Base-by-base conservation (phyloP, 805 yeast species). In the Candida boleticola region DNA sequence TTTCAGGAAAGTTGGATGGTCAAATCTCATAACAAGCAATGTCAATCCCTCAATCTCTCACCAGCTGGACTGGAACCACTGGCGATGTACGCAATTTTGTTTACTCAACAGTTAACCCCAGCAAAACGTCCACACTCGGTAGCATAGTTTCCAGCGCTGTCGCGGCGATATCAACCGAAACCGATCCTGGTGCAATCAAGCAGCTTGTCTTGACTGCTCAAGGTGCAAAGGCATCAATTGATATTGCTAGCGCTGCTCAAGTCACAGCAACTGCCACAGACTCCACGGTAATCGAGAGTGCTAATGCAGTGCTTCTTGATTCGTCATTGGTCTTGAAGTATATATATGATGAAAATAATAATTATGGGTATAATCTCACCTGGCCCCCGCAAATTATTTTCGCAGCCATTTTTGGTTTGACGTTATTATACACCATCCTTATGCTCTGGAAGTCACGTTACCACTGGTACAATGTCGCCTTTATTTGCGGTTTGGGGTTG, bases 231-330 rank as follows among this genome's bases (percentile, higher is more conserved):
- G 73, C 71, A 1, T 66, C 73, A 3, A 48, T 63, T 38, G 56
- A 63, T 10, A 54, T 66, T 14, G 50, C 66, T 26, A 48, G 57
- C 1, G 72, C 71, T 10, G 63, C 65, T 41, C 32, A 56, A 11
- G 62, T 63, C 1, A 46, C 61, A 32, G 71, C 73, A 5, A 66
- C 73, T 3, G 73, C 73, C 13, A 67, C 73, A 2, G 58, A 50
- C 26, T 17, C 43, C 9, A 31, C 42, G 6, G 63, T 55, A 1
- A 45, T 49, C 38, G 58, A 64, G 1, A 26, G 45, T 29, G 71
- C 70, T 9, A 59, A 67, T 14, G 52, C 61, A 41, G 68, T 54
- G 7, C 59, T 67, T 23, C 58, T 58, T 42, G 47, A 61, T 23
- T 60, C 63, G 23, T 55, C 68, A 2, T 49, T 65, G 31, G 63